These are phyloP conservation scores for Colletotrichum phormii DNA, from an alignment of 2,329 filamentous ascomycete species.

Conservation along the genomic window DNA sequence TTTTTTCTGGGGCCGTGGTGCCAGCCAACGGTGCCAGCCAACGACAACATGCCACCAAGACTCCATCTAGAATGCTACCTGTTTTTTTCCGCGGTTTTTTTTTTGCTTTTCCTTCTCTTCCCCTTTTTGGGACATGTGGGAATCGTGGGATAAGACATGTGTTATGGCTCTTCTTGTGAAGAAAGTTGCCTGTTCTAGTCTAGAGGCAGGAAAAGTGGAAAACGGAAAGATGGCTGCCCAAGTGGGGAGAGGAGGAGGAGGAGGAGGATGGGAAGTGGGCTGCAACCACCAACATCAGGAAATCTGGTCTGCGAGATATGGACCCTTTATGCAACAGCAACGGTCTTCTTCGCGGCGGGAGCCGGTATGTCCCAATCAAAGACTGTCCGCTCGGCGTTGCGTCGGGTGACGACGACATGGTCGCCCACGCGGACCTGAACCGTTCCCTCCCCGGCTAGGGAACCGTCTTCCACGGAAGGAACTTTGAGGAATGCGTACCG, in stretches of 20 bases:
- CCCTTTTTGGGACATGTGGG: not conserved
- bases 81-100: not conserved
- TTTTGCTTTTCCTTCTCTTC: not conserved
- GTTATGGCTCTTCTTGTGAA: not conserved
- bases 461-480: not conserved
- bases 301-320: not conserved
- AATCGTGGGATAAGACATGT: not conserved
- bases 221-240: not conserved
- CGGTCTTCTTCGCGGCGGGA: not conserved
- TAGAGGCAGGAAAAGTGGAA: not conserved
- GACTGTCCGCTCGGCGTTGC: slow-evolving; percentile 62
- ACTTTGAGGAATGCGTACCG: slow-evolving; percentile 72
- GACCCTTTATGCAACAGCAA: slow-evolving; percentile 14
- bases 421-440: slow-evolving; percentile 65
- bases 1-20: not conserved
- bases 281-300: not conserved
- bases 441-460: slow-evolving; percentile 23
- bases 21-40: not conserved
- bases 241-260: not conserved
- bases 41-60: no score
- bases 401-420: slow-evolving; percentile 62
- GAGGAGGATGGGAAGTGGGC: no score
- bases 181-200: not conserved
- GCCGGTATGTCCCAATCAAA: slow-evolving; percentile 60
- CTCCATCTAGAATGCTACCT: not conserved